Evolutionary conservation across 345 rosid genomes (phyloP), one percentile per base, ranked within the genome.

Genomic region (Eutrema heterophyllum): DNA sequence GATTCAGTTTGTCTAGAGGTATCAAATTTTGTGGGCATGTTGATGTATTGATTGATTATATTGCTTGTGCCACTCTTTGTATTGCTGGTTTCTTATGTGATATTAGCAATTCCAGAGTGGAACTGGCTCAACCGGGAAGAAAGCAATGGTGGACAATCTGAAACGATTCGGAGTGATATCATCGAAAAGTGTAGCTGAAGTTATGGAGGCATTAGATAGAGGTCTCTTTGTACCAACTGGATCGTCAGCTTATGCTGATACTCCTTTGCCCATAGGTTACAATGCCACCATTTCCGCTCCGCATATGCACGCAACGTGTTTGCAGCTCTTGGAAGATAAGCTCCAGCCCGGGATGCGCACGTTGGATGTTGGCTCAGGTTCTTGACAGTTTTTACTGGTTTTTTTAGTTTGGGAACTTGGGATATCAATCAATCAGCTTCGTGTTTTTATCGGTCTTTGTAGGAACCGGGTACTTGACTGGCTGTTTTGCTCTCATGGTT

Each of bases 251-350:
- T 96, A 96, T 77, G 83, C 69, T 68, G 99, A 96, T 74, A 86
- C 86, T 44, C 98, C 99, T 5, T 74, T 90, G 81, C 58, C 97
- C 6, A 92, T 96, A 50, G 99, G 99, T 68, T 92, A 89, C 78
- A 96, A 96, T 81, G 99, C 93, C 43, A 92, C 98, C 39, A 96
- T 96, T 46, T 96, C 98, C 57, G 99, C 99, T 14, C 99, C 99
- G 36, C 97, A 96, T 81, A 92, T 96, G 99, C 99, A 96, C 78
- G 99, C 96, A 6, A 90, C 84, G 13, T 92, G 99, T 84, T 89
- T 96, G 66, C 87, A 89, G 65, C 80, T 96, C 72, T 70, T 96
- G 78, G 90, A 90, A 88, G 78, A 83, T 50, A 80, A 90, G 81
- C 84, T 96, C 74, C 85, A 85, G 80, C 97, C 98, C 2, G 96